phyloP scores from a whole-genome alignment of 192 early-diverging fungal genomes.

The Umbelopsis isabellina region DNA sequence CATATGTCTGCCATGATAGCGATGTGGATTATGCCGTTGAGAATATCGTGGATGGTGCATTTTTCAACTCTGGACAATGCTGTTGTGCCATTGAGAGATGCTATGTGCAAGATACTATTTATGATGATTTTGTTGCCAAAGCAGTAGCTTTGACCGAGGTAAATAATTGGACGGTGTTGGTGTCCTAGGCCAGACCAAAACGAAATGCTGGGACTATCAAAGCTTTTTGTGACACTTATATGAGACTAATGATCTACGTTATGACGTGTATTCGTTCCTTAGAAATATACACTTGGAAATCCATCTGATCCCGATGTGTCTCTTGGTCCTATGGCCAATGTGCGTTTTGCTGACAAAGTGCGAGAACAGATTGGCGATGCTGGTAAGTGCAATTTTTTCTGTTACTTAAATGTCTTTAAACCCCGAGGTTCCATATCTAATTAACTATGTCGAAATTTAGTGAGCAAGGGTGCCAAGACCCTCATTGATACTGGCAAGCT shows the following conservation, averaged over 20 bases:
- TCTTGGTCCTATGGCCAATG: conserved; percentile 76
- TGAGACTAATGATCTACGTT: neutral
- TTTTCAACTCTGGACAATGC: conserved; percentile 82
- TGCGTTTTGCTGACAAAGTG: conserved; percentile 68
- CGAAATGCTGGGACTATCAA: no score
- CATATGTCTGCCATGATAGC: conserved; percentile 75
- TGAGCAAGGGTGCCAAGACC: conserved; percentile 65
- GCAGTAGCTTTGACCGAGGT: conserved; percentile 60
- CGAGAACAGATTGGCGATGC: conserved; percentile 72
- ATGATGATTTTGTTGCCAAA: conserved; percentile 70
- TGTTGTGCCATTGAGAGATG: conserved; percentile 83
- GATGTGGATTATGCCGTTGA: conserved; percentile 74
- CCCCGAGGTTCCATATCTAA: no score
- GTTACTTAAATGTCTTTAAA: neutral
- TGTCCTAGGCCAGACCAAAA: neutral
- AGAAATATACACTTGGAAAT: conserved; percentile 71
- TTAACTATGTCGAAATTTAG: conserved; percentile 28
- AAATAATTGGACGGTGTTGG: no score
- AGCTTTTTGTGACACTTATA: no score
- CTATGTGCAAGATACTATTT: conserved; percentile 75
- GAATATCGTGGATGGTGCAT: conserved; percentile 78
- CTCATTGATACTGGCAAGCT: conserved; percentile 56
- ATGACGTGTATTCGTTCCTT: neutral
- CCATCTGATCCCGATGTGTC: conserved; percentile 63
- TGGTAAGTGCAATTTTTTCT: conserved; percentile 32